Evolutionary conservation across 164 flowering plant genomes (phyloP), one percentile per base, ranked within the genome.

Genomic region (Euptelea pleiosperma): DNA sequence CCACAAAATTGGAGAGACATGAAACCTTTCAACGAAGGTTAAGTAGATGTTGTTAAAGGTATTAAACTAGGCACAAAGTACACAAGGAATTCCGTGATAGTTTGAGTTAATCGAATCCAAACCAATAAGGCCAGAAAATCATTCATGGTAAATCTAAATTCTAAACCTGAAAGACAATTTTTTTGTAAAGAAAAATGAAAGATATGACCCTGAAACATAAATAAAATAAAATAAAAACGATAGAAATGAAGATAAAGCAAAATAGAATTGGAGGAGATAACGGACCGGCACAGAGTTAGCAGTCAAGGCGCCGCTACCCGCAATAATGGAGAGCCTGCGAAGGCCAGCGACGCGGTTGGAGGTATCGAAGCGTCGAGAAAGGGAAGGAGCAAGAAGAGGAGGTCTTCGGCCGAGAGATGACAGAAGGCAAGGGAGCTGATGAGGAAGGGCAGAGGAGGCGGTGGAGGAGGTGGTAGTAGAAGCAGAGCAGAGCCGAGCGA

Each of bases 271-370:
- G 30, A 43, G 22, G 43, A 65, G 62, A 26, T 0, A 34, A 62
- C 79, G 2, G 3, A 75, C 77, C 60, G 77, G 70, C 0, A 61
- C 64, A 2, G 79, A 67, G 61, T 72, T 73, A 41, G 77, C 50
- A 54, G 48, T 68, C 66, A 76, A 55, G 40, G 71, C 58, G 45
- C 61, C 66, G 19, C 53, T 45, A n/a, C 63, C 70, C 2, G 68
- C 57, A 3, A 64, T 15, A 39, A 53, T 37, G 0, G 44, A 60
- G 18, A 69, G 60, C 30, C 34, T 6, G 12, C 58, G 33, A 37
- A 60, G 12, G 18, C 10, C 12, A 30, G 48, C 15, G 16, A 39
- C 10, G 28, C 45, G 56, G 9, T 28, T 19, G 26, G 28, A 26
- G 24, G 35, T 22, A 55, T 28, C 19, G 44, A 34, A 19, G 28